phyloP scores from a whole-genome alignment of 2,329 filamentous ascomycete species.

The Fusarium humuli region DNA sequence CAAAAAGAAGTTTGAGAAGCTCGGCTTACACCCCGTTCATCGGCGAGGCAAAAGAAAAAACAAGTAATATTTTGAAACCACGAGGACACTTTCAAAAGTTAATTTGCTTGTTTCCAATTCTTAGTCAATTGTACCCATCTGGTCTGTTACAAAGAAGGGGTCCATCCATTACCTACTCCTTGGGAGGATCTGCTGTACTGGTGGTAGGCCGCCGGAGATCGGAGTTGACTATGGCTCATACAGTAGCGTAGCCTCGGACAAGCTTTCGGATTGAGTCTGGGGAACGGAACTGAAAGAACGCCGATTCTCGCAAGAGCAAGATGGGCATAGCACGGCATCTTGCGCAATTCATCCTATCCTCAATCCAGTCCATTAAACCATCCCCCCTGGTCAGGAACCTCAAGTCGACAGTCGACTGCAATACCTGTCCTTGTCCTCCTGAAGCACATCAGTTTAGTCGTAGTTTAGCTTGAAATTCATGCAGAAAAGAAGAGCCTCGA shows the following conservation, averaged over 20 bases:
- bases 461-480: neutral
- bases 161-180: neutral
- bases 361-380: neutral
- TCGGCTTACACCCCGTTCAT: neutral
- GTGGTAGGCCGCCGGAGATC: constrained; percentile 26
- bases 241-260: constrained; percentile 21
- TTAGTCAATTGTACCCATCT: neutral
- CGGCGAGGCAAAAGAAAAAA: neutral
- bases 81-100: neutral
- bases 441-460: neutral
- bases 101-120: neutral
- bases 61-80: neutral
- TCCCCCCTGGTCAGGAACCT: neutral
- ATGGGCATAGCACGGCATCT: neutral
- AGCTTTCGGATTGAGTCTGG: constrained; percentile 33
- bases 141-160: neutral
- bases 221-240: constrained; percentile 38
- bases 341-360: constrained; percentile 3
- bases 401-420: neutral
- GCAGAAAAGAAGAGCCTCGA: constrained; percentile 2
- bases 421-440: neutral
- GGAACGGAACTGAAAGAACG: constrained; percentile 36
- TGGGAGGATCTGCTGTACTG: neutral
- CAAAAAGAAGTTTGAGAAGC: neutral
- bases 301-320: neutral